These are phyloP conservation scores for Heracleum sosnowskyi DNA, from an alignment of 129 eudicot species.

Conservation along the genomic window DNA sequence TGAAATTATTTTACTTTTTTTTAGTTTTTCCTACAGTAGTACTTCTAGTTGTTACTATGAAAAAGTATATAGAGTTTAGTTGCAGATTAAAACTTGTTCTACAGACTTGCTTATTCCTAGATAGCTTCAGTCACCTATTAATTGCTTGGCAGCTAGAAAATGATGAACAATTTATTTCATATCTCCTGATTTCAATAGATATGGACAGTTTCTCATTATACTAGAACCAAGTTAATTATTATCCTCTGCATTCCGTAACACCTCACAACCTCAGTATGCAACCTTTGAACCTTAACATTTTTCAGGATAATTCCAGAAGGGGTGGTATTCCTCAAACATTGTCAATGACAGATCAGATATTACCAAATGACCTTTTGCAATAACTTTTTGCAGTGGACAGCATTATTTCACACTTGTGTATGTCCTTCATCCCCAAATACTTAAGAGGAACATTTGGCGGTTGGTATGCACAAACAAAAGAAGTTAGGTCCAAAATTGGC, in stretches of 20 bases:
- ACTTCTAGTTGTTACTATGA: not conserved
- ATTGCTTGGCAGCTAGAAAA: not conserved
- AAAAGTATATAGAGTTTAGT: not conserved
- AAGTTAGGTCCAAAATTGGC: not conserved
- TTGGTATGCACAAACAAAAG: not conserved
- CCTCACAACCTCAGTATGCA: not conserved
- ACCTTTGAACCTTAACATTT: not conserved
- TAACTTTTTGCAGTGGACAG: not conserved
- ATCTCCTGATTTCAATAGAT: not conserved
- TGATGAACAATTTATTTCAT: not conserved
- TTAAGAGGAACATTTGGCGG: not conserved
- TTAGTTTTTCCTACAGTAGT: not conserved
- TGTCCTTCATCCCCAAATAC: not conserved
- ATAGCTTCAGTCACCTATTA: not conserved
- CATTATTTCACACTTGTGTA: not conserved
- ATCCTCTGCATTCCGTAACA: not conserved
- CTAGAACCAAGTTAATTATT: not conserved
- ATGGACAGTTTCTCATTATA: not conserved
- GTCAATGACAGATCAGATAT: not conserved
- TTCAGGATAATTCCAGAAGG: not conserved
- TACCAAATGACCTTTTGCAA: not conserved
- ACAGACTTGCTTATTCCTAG: not conserved
- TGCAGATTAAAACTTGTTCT: not conserved
- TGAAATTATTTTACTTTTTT: not conserved
- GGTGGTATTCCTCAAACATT: not conserved